Evolutionary conservation across 441 rosid genomes (phyloP).

Genomic region (Daphne laureola): DNA sequence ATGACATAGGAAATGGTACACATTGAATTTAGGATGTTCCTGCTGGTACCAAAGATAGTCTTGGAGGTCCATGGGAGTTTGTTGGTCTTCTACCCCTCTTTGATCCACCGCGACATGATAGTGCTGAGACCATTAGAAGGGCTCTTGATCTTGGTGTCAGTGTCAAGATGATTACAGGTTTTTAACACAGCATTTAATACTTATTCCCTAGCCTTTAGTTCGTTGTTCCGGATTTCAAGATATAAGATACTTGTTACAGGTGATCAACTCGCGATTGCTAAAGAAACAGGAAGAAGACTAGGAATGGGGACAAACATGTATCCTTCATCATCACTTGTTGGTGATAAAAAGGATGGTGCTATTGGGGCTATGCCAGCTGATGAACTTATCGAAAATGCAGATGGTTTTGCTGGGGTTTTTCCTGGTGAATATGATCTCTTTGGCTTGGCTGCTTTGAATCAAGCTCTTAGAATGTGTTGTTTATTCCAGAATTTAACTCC

Average conservation of each 20-base stretch:
- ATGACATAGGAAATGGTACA: neutral
- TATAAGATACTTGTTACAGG: constrained; percentile 25
- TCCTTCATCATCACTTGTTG: constrained; percentile 54
- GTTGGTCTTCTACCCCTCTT: constrained; percentile 55
- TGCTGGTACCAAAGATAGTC: constrained; percentile 44
- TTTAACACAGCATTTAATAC: too few species aligned
- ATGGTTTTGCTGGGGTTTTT: constrained; percentile 62
- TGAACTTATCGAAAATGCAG: constrained; percentile 46
- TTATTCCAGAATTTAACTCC: neutral
- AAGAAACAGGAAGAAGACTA: constrained; percentile 60
- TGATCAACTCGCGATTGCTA: constrained; percentile 59
- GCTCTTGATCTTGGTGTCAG: constrained; percentile 55
- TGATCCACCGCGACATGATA: constrained; percentile 57
- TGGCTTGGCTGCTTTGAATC: neutral
- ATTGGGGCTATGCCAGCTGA: constrained; percentile 34
- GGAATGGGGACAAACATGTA: constrained; percentile 71
- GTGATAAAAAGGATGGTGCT: constrained; percentile 29
- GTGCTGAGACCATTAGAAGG: constrained; percentile 52
- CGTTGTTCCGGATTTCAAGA: neutral
- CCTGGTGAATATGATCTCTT: constrained; percentile 25
- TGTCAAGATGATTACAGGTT: constrained; percentile 63
- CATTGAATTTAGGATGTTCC: constrained; percentile 32
- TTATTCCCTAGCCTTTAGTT: neutral
- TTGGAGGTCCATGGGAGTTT: constrained; percentile 58
- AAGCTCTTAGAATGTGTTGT: constrained; percentile 4